Evolutionary conservation across 1,284 basidiomycete species (phyloP), one percentile per base, ranked within the genome.

Genomic region (Rhodofomes roseus): DNA sequence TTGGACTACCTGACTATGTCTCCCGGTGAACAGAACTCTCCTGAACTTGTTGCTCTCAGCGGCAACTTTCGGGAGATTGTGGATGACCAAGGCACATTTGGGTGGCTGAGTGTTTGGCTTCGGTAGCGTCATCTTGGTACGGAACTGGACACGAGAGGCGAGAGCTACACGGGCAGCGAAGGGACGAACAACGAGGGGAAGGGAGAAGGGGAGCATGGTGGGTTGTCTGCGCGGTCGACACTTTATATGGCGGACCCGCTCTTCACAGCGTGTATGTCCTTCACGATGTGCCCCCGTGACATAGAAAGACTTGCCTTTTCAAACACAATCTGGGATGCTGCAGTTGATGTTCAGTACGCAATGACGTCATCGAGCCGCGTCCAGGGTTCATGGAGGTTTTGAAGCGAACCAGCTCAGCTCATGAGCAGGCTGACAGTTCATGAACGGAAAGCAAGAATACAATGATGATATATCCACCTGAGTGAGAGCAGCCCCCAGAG

Each of bases 61-160:
- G 11, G 70, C 70, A 54, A 70, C 50, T 39, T 66, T 57, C 40
- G 59, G 51, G 41, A 72, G 34, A 56, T 70, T 70, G 55, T 63
- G 65, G 61, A 72, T 65, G 57, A 72, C 62, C 9, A 60, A 51
- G 58, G 70, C 66, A 39, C 66, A 66, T 65, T 68, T 70, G 16
- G 70, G 70, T n/a, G 71, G 70, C 59, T 66, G 59, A 11, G 68
- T 71, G 64, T 72, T 72, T 31, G 70, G 70, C 54, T 67, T 67
- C 50, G 60, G 60, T 1, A 41, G 44, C 34, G 55, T 37, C 55
- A 59, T 59, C 22, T 43, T 43, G 20, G 25, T 55, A 18, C 60
- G 56, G 7, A 46, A 44, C 2, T n/a, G 22, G 23, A 53, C 34
- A 31, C 43, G 54, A n/a, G 34, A n/a, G 43, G 41, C 18, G 25